Percentiles rank a stretch among this genome's conserved stretches.
These are phyloP conservation scores for Pseudogymnoascus sp. DNA, from an alignment of 2,329 filamentous ascomycete species.

Conservation along the genomic window DNA sequence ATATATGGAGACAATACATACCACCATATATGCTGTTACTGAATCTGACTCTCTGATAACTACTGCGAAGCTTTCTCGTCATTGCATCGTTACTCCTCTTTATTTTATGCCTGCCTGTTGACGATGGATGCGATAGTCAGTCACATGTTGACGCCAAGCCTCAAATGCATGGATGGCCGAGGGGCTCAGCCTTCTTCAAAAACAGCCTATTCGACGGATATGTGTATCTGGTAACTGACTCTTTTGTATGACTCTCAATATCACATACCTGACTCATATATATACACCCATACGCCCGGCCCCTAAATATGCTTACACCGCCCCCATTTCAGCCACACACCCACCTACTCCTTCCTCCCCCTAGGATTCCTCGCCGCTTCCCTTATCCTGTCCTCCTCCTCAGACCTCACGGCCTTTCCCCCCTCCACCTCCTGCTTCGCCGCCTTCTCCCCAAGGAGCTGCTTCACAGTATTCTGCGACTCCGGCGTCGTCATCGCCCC, in stretches of 20 bases:
- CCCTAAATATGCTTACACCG: neutral
- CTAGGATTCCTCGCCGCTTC: conserved; percentile 9
- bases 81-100: too few species aligned
- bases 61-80: neutral
- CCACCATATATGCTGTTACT: neutral
- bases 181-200: neutral
- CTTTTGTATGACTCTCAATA: neutral
- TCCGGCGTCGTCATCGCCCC: conserved; percentile 37
- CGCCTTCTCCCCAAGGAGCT: conserved; percentile 19
- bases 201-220: neutral
- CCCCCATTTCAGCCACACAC: neutral
- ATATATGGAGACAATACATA: neutral
- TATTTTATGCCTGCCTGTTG: neutral
- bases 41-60: neutral
- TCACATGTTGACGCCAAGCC: neutral
- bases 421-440: conserved; percentile 14
- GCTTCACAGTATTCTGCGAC: conserved; percentile 28
- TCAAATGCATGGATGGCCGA: neutral
- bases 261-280: neutral
- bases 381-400: conserved; percentile 20
- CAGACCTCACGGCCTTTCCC: conserved; percentile 12
- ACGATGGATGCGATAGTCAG: neutral
- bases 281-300: neutral
- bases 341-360: neutral
- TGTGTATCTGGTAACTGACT: neutral